Base-by-base conservation (phyloP, 2,329 filamentous ascomycete genomes). In the Fulvia fulva region DNA sequence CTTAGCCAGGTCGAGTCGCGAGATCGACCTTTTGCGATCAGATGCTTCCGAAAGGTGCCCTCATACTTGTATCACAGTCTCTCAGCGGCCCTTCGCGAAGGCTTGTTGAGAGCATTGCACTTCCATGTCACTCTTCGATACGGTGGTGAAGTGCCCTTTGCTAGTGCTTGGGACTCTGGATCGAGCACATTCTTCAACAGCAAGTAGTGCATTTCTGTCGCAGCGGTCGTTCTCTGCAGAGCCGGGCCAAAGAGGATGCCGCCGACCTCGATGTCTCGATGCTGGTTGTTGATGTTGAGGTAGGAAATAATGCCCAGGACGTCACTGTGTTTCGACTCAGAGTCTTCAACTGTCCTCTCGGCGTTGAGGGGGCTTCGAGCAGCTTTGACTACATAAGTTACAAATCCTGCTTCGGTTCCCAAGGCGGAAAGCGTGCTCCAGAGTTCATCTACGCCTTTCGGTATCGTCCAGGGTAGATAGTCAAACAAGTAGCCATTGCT, bases 71-170 rank as follows among this genome's bases (percentile, higher is more conserved):
- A 88, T 0, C 86, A 86, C 8, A 86, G 68, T 2, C 86, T 73
- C 63, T 72, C 57, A 0, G 85, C 86, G 0, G 85, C 84, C 3
- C 77, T 72, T 14, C 77, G 72, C 46, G 82, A 85, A 0, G 79
- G 74, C 34, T 64, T 73, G 66, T 88, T 88, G 11, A 84, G 71
- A 16, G 76, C 63, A 66, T 87, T 79, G 54, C 82, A 84, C 65
- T 87, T 88, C 85, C 86, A 88, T 68, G 87, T 84, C 3, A 86
- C 78, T 7, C 85, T 75, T 3, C 79, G 70, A 66, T 83, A 85
- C 0, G 80, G 76, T n/a, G 86, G 67, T n/a, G 50, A 51, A 16
- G 43, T 28, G 6, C 54, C 54, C 19, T 19, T 23, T 19, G 28
- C 28, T 3, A 51, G 53, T 5, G 55, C 55, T 11, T 49, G 19